Percentiles rank a stretch among this genome's conserved stretches.
phyloP scores from a whole-genome alignment of 2,329 filamentous ascomycete genomes.

The Dothiorella sarmentorum region DNA sequence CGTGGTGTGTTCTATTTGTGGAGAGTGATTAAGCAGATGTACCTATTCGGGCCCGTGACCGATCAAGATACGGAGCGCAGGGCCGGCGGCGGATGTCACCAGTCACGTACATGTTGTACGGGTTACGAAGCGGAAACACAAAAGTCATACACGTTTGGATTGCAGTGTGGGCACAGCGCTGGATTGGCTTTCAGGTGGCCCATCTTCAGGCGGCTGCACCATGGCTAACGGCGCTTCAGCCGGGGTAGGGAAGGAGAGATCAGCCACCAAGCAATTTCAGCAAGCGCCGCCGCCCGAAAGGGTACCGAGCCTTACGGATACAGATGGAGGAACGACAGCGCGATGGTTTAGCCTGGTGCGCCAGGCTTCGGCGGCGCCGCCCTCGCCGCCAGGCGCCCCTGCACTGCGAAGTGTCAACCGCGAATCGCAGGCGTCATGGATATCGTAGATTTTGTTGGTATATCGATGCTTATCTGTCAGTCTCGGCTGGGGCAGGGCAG shows the following conservation, averaged over 20 bases:
- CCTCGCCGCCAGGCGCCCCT: not conserved
- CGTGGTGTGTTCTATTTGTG: not conserved
- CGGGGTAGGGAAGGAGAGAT: not conserved
- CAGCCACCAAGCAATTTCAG: conserved; percentile 11
- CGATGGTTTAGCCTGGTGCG: not conserved
- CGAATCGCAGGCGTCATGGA: too few species aligned
- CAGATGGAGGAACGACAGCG: too few species aligned
- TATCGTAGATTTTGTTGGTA: conserved; percentile 20
- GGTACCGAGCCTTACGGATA: not conserved
- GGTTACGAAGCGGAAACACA: not conserved
- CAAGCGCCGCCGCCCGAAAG: conserved; percentile 5
- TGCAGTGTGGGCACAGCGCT: not conserved
- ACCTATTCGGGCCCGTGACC: not conserved
- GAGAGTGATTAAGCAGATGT: too few species aligned
- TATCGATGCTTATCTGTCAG: conserved; percentile 1
- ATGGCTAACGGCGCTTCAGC: not conserved
- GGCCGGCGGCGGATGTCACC: conserved; percentile 3
- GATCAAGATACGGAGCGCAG: not conserved
- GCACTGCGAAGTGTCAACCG: not conserved
- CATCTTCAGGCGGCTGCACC: conserved; percentile 7
- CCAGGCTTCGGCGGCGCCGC: not conserved
- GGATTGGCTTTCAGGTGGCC: not conserved
- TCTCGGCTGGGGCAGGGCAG: not conserved
- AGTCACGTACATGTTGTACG: too few species aligned
- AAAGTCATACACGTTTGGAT: too few species aligned